Conservation (phyloP, 2,329 filamentous ascomycete species). For the Neoscytalidium dimidiatum region DNA sequence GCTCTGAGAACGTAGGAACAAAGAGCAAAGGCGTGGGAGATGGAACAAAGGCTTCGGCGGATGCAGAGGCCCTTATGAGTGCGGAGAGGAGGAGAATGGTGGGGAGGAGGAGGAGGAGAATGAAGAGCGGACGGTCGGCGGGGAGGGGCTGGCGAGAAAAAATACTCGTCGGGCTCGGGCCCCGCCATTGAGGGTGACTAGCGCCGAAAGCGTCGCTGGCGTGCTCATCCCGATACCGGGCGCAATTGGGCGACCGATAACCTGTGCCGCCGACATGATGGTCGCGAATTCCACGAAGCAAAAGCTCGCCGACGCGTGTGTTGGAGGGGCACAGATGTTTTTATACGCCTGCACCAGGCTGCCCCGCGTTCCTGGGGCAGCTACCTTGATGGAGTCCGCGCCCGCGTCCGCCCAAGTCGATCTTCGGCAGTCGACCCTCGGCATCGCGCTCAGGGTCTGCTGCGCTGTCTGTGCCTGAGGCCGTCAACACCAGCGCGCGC, state of each 20-base stretch:
- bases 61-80: slow-evolving; percentile 6
- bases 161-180: slow-evolving; percentile 10
- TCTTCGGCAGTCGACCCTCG: slow-evolving; percentile 20
- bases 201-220: slow-evolving; percentile 21
- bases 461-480: slow-evolving; percentile 2
- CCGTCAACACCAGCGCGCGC: background rate
- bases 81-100: slow-evolving; percentile 5
- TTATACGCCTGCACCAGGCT: slow-evolving; percentile 12
- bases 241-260: slow-evolving; percentile 1
- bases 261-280: slow-evolving; percentile 2
- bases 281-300: background rate
- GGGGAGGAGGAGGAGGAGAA: slow-evolving; percentile 1
- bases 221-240: slow-evolving; percentile 19
- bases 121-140: slow-evolving; percentile 3
- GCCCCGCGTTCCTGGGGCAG: slow-evolving; percentile 20
- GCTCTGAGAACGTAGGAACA: background rate
- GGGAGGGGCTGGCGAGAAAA: slow-evolving; percentile 14
- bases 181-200: slow-evolving; percentile 17
- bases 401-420: slow-evolving; percentile 17
- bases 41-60: slow-evolving; percentile 1
- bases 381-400: slow-evolving; percentile 18
- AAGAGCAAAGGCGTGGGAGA: background rate
- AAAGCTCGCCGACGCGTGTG: background rate
- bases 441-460: background rate
- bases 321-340: background rate